phyloP scores from a whole-genome alignment of 805 yeast genomes.

The Brettanomyces custersianus region DNA sequence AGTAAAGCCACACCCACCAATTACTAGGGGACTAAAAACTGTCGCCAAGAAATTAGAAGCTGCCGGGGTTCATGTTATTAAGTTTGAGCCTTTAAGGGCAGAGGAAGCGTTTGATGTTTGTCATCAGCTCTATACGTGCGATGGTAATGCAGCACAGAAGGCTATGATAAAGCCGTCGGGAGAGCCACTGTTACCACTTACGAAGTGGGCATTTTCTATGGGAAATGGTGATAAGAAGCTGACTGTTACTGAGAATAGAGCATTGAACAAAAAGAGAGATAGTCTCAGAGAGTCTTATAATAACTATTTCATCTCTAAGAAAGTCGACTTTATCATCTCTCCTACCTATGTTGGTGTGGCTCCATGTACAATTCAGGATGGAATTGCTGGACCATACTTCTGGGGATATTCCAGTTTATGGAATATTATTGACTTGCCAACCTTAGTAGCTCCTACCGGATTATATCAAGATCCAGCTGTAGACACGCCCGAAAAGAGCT shows the following conservation, averaged over 20 bases:
- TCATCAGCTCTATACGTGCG: constrained; percentile 47
- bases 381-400: constrained; percentile 41
- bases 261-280: constrained; percentile 49
- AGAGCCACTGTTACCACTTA: constrained; percentile 58
- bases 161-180: constrained; percentile 49
- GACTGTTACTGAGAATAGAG: constrained; percentile 44
- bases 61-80: constrained; percentile 51
- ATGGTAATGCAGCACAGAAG: constrained; percentile 56
- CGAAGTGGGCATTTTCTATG: constrained; percentile 49
- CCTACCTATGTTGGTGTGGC: constrained; percentile 67
- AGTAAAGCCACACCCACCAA: constrained; percentile 62
- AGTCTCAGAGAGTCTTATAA: constrained; percentile 47
- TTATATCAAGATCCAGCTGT: constrained; percentile 40
- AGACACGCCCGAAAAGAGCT: constrained; percentile 38
- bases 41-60: constrained; percentile 44
- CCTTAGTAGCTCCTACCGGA: constrained; percentile 55
- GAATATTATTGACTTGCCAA: constrained; percentile 66
- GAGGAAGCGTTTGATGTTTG: constrained; percentile 53
- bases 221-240: constrained; percentile 47
- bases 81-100: constrained; percentile 50
- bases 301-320: constrained; percentile 41
- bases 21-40: constrained; percentile 44
- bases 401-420: constrained; percentile 78
- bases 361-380: constrained; percentile 47
- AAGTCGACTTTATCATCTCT: constrained; percentile 56